A percentile compares a stretch with the other conserved stretches of the same genome.
Evolutionary conservation across 2,329 filamentous ascomycete genomes (phyloP).

Genomic region (Diaporthe sp.): DNA sequence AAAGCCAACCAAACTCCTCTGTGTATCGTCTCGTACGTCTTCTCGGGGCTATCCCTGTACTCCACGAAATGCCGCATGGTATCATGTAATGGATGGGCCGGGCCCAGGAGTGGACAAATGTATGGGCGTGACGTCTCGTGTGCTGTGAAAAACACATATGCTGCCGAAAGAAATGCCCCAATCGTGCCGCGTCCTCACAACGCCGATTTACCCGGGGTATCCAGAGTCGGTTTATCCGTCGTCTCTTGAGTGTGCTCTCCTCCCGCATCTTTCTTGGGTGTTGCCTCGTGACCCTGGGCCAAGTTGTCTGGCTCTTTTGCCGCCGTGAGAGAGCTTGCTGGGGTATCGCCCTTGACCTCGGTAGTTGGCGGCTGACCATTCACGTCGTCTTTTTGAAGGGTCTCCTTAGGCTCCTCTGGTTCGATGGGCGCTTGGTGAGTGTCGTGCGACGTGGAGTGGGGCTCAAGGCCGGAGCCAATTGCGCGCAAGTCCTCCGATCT

Average conservation of each 20-base stretch:
- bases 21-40: not conserved
- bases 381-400: not conserved
- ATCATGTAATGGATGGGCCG: slow-evolving; percentile 12
- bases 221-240: not conserved
- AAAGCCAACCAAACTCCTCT: slow-evolving; percentile 27
- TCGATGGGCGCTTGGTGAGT: not conserved
- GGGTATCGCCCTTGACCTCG: not conserved
- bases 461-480: not conserved
- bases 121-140: not conserved
- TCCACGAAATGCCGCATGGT: slow-evolving; percentile 31
- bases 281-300: not conserved
- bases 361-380: not conserved
- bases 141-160: not conserved
- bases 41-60: not conserved
- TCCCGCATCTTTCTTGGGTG: not conserved
- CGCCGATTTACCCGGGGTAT: slow-evolving; percentile 14
- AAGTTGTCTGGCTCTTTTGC: not conserved
- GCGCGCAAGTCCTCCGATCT: slow-evolving; percentile 1
- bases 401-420: not conserved
- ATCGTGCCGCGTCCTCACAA: not conserved
- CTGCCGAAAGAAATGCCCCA: not conserved
- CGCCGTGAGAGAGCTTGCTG: not conserved
- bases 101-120: not conserved
- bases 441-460: not conserved
- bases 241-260: not conserved